Base-by-base conservation (phyloP, 345 rosid genomes). In the Hibiscus tridactylites region DNA sequence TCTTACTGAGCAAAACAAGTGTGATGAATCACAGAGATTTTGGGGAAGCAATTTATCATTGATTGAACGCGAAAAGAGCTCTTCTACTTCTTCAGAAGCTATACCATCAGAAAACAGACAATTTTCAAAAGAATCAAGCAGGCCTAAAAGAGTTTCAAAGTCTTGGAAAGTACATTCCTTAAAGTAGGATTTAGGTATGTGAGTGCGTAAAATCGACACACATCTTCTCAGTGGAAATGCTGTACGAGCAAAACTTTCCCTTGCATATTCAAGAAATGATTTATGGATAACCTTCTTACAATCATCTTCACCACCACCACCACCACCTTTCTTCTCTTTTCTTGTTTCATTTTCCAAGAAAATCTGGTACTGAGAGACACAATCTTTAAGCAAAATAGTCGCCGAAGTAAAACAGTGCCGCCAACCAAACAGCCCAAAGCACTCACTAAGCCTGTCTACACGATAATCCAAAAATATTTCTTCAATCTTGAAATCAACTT, bases 391-490 rank as follows among this genome's bases (percentile, higher is more conserved):
- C 42, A 80, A 74, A 39, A 62, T 66, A 29, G 75, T 74, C 68
- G 75, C 56, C 6, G 81, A 69, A 37, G 44, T 19, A 35, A 80
- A n/a, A 73, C 71, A 26, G 1, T 75, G 66, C 83, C 82, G 76
- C 24, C 87, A 81, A 21, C 69, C 71, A 26, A 24, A 15, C 3
- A 44, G 16, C 0, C 71, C 80, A 73, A 73, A 57, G 71, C 83
- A 77, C 62, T 81, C 72, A 3, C 9, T n/a, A 29, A 87, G 82
- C 65, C 42, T 66, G 37, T 77, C 1, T 10, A 79, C 68, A 17
- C 90, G 85, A 71, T 75, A 47, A 54, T 86, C 90, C 73, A 86
- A 39, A 71, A 60, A 83, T 65, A 86, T 75, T 21, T 83, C 80
- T 56, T 76, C 71, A 6, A 75, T 57, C 24, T 74, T 82, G 0